phyloP scores from a whole-genome alignment of 345 rosid genomes.

The Hirschfeldia incana region DNA sequence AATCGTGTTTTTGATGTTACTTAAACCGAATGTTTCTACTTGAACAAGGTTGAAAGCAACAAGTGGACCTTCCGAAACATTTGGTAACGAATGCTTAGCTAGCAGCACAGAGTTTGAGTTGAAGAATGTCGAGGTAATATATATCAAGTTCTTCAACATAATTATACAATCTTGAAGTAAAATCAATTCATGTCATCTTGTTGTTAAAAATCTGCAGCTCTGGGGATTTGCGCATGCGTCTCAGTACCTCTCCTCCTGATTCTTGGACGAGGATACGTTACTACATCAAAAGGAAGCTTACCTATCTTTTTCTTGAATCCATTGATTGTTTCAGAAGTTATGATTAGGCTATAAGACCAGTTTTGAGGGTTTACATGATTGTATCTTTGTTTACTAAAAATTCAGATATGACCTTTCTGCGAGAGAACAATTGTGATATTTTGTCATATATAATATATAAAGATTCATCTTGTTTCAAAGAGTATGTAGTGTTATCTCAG shows the following conservation, averaged over 20 bases:
- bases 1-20: not conserved
- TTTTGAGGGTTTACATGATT: not conserved
- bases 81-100: conserved; percentile 83
- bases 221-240: conserved; percentile 84
- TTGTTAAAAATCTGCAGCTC: conserved; percentile 55
- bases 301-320: not conserved
- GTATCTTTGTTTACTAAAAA: not conserved
- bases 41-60: conserved; percentile 74
- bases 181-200: not conserved
- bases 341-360: not conserved
- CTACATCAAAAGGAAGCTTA: not conserved
- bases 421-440: not conserved
- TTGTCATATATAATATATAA: not conserved
- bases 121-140: conserved; percentile 72
- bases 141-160: not conserved
- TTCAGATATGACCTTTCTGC: not conserved
- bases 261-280: not conserved
- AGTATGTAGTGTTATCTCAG: not conserved
- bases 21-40: conserved; percentile 10
- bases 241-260: conserved; percentile 43
- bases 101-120: conserved; percentile 66
- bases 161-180: not conserved
- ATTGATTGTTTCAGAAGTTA: not conserved
- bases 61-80: conserved; percentile 87
- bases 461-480: not conserved